A percentile compares a stretch with the other conserved stretches of the same genome.
Conservation (phyloP, 129 eudicot species). For the Smallanthus sonchifolius region DNA sequence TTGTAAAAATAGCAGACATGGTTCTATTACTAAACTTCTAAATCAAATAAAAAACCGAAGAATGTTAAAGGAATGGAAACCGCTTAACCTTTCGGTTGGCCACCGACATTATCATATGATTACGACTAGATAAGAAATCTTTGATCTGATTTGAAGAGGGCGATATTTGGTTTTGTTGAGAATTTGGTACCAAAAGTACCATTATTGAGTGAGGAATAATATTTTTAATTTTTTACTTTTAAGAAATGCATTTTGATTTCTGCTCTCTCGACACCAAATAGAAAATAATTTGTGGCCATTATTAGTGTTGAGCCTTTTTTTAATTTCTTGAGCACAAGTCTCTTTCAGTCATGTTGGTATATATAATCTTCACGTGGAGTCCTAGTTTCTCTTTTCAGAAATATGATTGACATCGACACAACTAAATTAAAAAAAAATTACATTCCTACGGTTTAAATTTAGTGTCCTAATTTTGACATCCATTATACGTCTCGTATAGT, state of each 20-base stretch:
- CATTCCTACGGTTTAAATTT: neutral
- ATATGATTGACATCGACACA: constrained; percentile 5
- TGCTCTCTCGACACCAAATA: constrained; percentile 16
- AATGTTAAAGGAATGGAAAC: neutral
- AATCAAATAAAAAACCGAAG: neutral
- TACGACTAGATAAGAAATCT: neutral
- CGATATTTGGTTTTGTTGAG: neutral
- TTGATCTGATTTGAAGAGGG: neutral
- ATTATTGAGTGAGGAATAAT: neutral
- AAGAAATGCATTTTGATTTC: constrained; percentile 10
- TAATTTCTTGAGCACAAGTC: constrained; percentile 25
- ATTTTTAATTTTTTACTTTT: neutral
- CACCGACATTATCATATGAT: neutral
- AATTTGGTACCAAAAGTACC: constrained; percentile 19
- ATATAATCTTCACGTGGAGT: constrained; percentile 23
- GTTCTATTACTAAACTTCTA: too few species aligned
- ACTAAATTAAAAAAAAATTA: neutral
- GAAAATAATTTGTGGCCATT: constrained; percentile 15
- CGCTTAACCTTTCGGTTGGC: neutral
- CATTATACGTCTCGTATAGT: too few species aligned
- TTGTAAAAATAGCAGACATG: neutral
- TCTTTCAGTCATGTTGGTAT: constrained; percentile 15
- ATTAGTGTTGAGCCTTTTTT: constrained; percentile 16
- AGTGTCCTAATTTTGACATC: too few species aligned
- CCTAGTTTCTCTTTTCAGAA: neutral